Evolutionary conservation across 129 eudicot genomes (phyloP).

Genomic region (Oenanthe sinensis): DNA sequence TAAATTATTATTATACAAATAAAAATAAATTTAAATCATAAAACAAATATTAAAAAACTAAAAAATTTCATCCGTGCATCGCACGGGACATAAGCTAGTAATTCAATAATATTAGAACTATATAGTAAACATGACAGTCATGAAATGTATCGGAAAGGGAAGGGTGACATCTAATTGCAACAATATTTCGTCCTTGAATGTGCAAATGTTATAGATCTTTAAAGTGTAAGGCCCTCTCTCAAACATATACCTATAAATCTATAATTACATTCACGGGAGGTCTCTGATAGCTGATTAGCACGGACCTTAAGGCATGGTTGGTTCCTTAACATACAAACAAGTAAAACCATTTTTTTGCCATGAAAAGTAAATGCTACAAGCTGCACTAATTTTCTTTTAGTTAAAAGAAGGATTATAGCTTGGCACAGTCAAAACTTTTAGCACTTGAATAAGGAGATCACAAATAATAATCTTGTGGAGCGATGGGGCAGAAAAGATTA

Average conservation of each 20-base stretch:
- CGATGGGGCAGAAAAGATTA: background rate
- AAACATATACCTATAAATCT: background rate
- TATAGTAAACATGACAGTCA: background rate
- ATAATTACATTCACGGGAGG: background rate
- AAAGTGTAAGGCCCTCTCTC: background rate
- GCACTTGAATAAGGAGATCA: conserved; percentile 4
- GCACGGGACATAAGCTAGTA: too few species aligned
- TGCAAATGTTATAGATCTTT: background rate
- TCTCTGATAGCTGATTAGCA: background rate
- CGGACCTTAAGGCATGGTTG: background rate
- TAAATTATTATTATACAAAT: too few species aligned
- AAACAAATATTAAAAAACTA: too few species aligned
- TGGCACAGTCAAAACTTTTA: background rate
- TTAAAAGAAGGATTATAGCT: background rate
- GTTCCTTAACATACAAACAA: background rate
- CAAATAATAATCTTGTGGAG: background rate
- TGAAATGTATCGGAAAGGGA: background rate
- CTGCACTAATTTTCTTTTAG: background rate
- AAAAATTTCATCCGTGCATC: too few species aligned
- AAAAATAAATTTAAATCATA: too few species aligned
- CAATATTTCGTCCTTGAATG: background rate
- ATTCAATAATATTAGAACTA: background rate
- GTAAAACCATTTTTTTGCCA: background rate
- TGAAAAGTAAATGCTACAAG: background rate
- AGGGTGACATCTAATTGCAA: background rate